Evolutionary conservation across 768 basidiomycete species (phyloP).

Genomic region (Phlebiopsis flavidoalba): DNA sequence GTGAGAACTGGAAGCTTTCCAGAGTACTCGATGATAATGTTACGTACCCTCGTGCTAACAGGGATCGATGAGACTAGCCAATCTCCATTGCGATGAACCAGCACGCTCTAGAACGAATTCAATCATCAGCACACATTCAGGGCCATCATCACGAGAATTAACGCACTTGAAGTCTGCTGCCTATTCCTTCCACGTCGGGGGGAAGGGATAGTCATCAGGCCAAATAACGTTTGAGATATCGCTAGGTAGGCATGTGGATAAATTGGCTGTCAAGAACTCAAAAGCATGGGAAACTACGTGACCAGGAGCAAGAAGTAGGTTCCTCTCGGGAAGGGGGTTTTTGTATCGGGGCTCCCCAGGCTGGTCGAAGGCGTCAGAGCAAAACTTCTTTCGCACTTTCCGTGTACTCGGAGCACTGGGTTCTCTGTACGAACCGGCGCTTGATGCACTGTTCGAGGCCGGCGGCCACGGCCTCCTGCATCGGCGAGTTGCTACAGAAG

Average conservation of each 20-base stretch:
- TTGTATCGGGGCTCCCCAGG: conserved; percentile 81
- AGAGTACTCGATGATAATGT: conserved; percentile 13
- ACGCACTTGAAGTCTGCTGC: conserved; percentile 81
- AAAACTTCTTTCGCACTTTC: conserved; percentile 79
- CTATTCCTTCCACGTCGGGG: conserved; percentile 69
- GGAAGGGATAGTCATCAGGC: conserved; percentile 83
- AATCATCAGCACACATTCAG: neutral
- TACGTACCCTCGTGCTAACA: conserved; percentile 81
- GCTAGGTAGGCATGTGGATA: conserved; percentile 33
- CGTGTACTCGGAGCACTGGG: conserved; percentile 69
- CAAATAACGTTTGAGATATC: conserved; percentile 75
- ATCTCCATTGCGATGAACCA: conserved; percentile 94
- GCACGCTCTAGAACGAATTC: conserved; percentile 52
- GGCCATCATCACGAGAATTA: conserved; percentile 1
- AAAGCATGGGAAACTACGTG: conserved; percentile 22
- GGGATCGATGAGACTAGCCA: conserved; percentile 91
- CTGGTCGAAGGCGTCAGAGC: conserved; percentile 72
- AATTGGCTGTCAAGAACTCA: neutral
- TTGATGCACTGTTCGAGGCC: conserved; percentile 78
- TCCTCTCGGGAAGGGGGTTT: conserved; percentile 84
- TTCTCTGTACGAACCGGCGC: conserved; percentile 73
- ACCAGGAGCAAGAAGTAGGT: conserved; percentile 88
- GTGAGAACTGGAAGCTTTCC: neutral
- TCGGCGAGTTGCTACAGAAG: conserved; percentile 90
- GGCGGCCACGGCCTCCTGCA: conserved; percentile 91